These are phyloP conservation scores for Amanita jacksonii DNA, from an alignment of 768 basidiomycete species.

Conservation along the genomic window DNA sequence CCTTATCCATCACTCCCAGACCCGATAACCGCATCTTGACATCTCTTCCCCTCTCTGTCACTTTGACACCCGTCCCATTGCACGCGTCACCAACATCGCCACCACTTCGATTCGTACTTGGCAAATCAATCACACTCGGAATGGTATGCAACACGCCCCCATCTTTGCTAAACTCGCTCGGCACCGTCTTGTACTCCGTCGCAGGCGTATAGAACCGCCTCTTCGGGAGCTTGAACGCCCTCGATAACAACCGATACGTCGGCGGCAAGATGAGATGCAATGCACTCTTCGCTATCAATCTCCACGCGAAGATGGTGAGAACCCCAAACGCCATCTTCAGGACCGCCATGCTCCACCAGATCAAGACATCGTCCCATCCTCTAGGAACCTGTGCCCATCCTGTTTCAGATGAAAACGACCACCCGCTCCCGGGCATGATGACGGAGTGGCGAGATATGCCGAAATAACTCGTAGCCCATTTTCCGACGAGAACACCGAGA, in stretches of 20 bases:
- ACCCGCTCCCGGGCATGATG: constrained; percentile 54
- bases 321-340: constrained; percentile 50
- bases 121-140: constrained; percentile 81
- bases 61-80: constrained; percentile 17
- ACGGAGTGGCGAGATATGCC: constrained; percentile 15
- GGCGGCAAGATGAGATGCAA: constrained; percentile 75
- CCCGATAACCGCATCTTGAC: constrained; percentile 3
- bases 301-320: constrained; percentile 76
- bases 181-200: constrained; percentile 73
- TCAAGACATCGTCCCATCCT: constrained; percentile 26
- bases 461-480: constrained; percentile 49
- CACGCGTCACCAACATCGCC: constrained; percentile 34
- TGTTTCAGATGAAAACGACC: constrained; percentile 21
- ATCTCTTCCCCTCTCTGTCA: constrained; percentile 9
- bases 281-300: constrained; percentile 72
- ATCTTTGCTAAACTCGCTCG: constrained; percentile 34
- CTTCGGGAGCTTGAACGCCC: constrained; percentile 62
- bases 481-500: constrained; percentile 58
- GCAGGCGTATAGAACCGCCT: constrained; percentile 87
- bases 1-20: constrained; percentile 13
- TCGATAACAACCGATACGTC: constrained; percentile 66
- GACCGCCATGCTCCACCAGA: constrained; percentile 39
- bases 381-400: constrained; percentile 28
- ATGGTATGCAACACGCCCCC: constrained; percentile 51
- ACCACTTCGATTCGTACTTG: constrained; percentile 32